phyloP scores from a whole-genome alignment of 2,329 filamentous ascomycete species.

The Cladosporium austrohemisphaericum region DNA sequence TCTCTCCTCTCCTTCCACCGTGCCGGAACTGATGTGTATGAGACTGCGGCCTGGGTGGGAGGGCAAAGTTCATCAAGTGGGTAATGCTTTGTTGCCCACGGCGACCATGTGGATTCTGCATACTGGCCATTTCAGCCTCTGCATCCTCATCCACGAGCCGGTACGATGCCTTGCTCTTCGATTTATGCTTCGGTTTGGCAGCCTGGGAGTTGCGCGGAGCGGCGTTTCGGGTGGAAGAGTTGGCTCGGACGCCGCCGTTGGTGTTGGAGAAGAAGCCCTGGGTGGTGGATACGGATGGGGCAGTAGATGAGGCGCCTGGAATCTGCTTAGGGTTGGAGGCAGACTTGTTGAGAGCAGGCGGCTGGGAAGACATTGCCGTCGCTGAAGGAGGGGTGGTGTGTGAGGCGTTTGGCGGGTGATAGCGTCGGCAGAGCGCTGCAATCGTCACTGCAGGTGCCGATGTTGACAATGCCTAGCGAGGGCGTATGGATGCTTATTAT shows the following conservation, averaged over 20 bases:
- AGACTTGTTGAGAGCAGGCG: slow-evolving; percentile 26
- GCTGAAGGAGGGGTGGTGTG: background rate
- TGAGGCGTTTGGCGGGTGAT: background rate
- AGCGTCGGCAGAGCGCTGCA: slow-evolving; percentile 9
- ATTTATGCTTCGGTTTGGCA: slow-evolving; percentile 77
- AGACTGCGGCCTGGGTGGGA: slow-evolving; percentile 66
- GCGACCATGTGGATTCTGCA: slow-evolving; percentile 50
- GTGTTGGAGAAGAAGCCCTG: slow-evolving; percentile 41
- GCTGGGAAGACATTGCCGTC: slow-evolving; percentile 42
- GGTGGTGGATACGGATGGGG: slow-evolving; percentile 43
- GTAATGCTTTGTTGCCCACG: slow-evolving; percentile 96
- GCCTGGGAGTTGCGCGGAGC: slow-evolving; percentile 71
- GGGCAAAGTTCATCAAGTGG: slow-evolving; percentile 87
- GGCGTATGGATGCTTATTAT: background rate
- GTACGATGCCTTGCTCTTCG: slow-evolving; percentile 62
- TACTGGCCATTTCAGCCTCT: slow-evolving; percentile 62
- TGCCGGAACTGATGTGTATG: slow-evolving; percentile 48
- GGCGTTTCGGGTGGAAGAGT: slow-evolving; percentile 26
- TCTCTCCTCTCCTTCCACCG: slow-evolving; percentile 43
- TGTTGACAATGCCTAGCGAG: slow-evolving; percentile 16
- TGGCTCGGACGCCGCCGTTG: slow-evolving; percentile 42
- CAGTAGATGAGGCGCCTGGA: slow-evolving; percentile 25
- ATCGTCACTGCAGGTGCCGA: slow-evolving; percentile 7
- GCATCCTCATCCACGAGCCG: slow-evolving; percentile 76
- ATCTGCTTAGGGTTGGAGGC: slow-evolving; percentile 37